These are phyloP conservation scores for Camellia oleifera DNA, from an alignment of 179 eudicot genomes.

Conservation along the genomic window DNA sequence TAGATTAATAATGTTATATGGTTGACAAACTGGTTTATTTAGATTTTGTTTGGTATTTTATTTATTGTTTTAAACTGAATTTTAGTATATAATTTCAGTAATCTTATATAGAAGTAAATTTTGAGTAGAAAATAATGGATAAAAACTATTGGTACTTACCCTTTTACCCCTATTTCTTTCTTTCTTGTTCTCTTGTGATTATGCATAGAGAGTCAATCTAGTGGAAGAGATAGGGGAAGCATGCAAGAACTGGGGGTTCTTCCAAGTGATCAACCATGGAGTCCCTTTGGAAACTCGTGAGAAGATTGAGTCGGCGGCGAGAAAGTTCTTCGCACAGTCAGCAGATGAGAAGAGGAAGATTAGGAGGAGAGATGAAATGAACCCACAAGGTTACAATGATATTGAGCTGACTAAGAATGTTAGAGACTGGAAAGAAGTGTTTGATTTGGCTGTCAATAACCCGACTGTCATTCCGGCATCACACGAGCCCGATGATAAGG, in stretches of 20 bases:
- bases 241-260: conserved; percentile 37
- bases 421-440: conserved; percentile 73
- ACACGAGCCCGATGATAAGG: conserved; percentile 32
- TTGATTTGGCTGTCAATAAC: conserved; percentile 46
- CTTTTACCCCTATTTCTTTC: too few relatives aligned
- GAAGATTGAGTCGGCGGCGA: conserved; percentile 19
- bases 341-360: conserved; percentile 36
- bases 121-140: too few relatives aligned
- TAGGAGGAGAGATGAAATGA: conserved; percentile 28
- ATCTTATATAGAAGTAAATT: too few relatives aligned
- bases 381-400: conserved; percentile 60
- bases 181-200: too few relatives aligned
- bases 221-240: conserved; percentile 28
- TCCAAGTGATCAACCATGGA: conserved; percentile 40
- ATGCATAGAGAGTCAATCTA: not conserved
- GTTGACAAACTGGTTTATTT: too few relatives aligned
- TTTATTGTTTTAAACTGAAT: too few relatives aligned
- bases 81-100: too few relatives aligned
- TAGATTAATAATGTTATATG: too few relatives aligned
- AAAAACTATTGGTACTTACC: too few relatives aligned
- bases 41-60: too few relatives aligned
- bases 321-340: conserved; percentile 26
- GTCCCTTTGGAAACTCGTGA: conserved; percentile 23
- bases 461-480: conserved; percentile 53
- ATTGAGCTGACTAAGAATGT: conserved; percentile 67